Evolutionary conservation across 768 basidiomycete genomes (phyloP), one percentile per base, ranked within the genome.

Genomic region (Dentipellis fragilis): DNA sequence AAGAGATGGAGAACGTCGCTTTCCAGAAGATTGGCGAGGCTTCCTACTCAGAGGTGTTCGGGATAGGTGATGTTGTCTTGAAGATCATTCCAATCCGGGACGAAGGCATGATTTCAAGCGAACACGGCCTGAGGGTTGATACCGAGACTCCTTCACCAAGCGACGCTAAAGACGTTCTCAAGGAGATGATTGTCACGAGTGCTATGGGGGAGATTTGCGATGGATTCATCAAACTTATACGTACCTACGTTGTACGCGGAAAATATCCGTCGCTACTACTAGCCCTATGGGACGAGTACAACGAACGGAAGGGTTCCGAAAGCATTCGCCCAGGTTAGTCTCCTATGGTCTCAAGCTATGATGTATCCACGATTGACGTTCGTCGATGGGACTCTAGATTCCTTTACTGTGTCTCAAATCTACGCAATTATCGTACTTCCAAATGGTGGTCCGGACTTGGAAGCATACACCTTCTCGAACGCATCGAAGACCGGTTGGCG

Each of bases 21-120:
- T 92, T 93, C 69, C 75, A 71, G 61, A 99, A 99, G 70, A 84
- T 97, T 48, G 95, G 95, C 42, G 96, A 99, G 71, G 96, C 96
- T 7, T 91, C 89, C 50, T 99, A 88, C 69, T 95, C 92, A 0
- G 96, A 99, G 66, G 96, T 99, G 29, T 99, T 91, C 68, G 87
- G 87, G 8, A 85, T 93, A 51, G 87, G 87, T 2, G 81, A 88
- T 60, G 81, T 94, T 36, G 93, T 94, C n/a, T 75, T 94, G 59
- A 95, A 94, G 72, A 78, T 96, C 47, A 83, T 94, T 38, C 93
- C 92, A 6, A 69, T 93, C 38, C 75, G 81, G 51, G 74, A 80
- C 58, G 83, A 84, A 62, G 72, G 58, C 53, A 56, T 16, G 7
- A 23, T 8, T 16, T 11, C n/a, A 21, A 14, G 19, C 14, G 22